Base-by-base conservation (phyloP, 2,329 filamentous ascomycete species). In the Cladophialophora exuberans region DNA sequence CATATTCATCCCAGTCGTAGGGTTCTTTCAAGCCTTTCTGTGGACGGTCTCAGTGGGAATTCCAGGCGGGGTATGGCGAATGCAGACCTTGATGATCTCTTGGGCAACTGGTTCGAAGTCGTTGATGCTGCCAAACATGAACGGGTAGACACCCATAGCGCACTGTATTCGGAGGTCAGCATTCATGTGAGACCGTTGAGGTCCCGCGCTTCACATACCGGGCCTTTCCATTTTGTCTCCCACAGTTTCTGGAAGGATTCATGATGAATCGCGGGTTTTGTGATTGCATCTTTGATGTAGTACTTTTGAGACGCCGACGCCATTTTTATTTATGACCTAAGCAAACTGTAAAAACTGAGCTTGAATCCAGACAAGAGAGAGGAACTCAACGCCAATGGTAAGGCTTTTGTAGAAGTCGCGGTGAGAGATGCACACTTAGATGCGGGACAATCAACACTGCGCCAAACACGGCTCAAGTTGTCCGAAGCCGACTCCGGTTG, bases 181-280 rank as follows among this genome's bases (percentile, higher is more conserved):
- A 10, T 13, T 22, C 36, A 11, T 6, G n/a, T 39, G 15, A 20
- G 10, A 35, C 13, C 7, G 25, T 18, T 33, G 22, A 13, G 10
- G 17, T 22, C 10, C 11, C 4, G 3, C 4, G 5, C 10, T 30
- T 11, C 18, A 65, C 79, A 53, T 72, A 86, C 84, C 4, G 84
- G 84, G 62, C 80, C 75, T 70, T 85, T 85, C 87, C 87, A 91
- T 71, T 89, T 89, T 5, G 84, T 88, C 72, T 89, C 85, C 87
- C 88, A 91, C 23, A 88, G 72, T 7, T 79, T 79, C 65, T 80
- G 75, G 62, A 86, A 84, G 20, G 80, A 80, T 28, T 77, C 74
- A 62, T 85, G 81, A 65, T 86, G 84, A 17, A 83, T 77, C 41
- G 77, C 76, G 41, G 73, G 67, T 26, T 74, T 72, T 52, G 77